Base-by-base conservation (phyloP, 768 basidiomycete species). In the Tephrocybe rancida region DNA sequence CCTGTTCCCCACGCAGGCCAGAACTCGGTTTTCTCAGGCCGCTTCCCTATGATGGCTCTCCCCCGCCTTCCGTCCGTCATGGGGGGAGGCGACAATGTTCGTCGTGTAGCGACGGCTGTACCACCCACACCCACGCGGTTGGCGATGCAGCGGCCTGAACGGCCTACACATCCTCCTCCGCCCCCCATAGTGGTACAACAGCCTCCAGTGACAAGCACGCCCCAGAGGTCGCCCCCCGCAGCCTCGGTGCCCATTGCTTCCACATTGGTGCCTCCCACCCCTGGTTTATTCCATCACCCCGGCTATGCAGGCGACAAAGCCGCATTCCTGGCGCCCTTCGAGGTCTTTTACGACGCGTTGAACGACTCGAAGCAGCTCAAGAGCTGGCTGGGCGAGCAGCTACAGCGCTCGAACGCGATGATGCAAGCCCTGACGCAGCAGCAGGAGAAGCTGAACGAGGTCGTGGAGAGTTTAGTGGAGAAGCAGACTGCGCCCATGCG, bases 271-370 rank as follows among this genome's bases (percentile, higher is more conserved):
- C 88, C 89, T 2, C 84, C 84, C 3, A 88, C 89, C 1, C 86
- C 88, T 3, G 80, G 80, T n/a, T 74, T 80, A 10, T 74, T 89
- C 18, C 84, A 85, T 14, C 82, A 80, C 35, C 81, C 84, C 1
- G 79, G 77, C 11, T 85, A 83, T 62, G 63, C 80, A 9, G 80
- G 81, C 21, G 86, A 87, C 63, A 90, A 87, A 65, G 74, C 82
- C 1, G 86, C 90, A 18, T 95, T 95, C 68, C 71, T 95, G 44
- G 84, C 87, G 0, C 91, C 90, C 2, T 95, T 94, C 59, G 89
- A 88, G 62, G 68, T 79, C 47, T 94, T 95, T 68, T 95, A 92
- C 65, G 91, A 94, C 54, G 86, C 90, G 3, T 81, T 95, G 27
- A 80, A 85, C 50, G 92, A 92, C 66, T 85, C 88, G 14, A 86